Conservation (phyloP, 768 basidiomycete species). For the Cyathus striatus region DNA sequence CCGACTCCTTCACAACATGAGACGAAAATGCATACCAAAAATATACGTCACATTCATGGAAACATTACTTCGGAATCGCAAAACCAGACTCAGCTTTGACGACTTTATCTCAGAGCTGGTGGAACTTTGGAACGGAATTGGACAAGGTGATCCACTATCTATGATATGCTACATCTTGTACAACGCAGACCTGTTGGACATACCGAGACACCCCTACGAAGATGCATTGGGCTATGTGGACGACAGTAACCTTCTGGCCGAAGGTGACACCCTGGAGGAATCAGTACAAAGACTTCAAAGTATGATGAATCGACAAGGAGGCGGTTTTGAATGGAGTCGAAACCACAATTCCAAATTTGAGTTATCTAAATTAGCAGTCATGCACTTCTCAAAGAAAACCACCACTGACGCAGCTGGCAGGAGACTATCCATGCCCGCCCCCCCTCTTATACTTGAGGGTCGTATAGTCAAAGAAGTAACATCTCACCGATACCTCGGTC, state of each 20-base stretch:
- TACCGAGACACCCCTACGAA: slow-evolving; percentile 5
- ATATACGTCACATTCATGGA: slow-evolving; percentile 12
- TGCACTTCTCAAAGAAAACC: slow-evolving; percentile 12
- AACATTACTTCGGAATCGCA: slow-evolving; percentile 10
- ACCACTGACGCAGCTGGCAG: neutral
- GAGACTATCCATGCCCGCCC: neutral
- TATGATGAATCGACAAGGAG: slow-evolving; percentile 18
- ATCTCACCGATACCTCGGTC: slow-evolving; percentile 8
- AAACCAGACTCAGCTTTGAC: slow-evolving; percentile 11
- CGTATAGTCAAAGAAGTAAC: neutral
- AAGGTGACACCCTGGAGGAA: slow-evolving; percentile 13
- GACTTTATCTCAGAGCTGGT: slow-evolving; percentile 11
- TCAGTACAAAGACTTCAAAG: slow-evolving; percentile 13
- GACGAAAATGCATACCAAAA: slow-evolving; percentile 17
- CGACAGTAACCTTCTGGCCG: slow-evolving; percentile 16
- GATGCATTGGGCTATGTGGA: slow-evolving; percentile 23
- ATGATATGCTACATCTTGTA: slow-evolving; percentile 20
- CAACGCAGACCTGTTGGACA: slow-evolving; percentile 14
- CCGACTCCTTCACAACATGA: slow-evolving; percentile 24
- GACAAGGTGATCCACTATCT: slow-evolving; percentile 16
- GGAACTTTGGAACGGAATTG: slow-evolving; percentile 8
- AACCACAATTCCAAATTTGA: slow-evolving; percentile 24
- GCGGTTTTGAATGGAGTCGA: slow-evolving; percentile 17
- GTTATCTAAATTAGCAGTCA: slow-evolving; percentile 20
- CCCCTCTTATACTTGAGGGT: neutral